Base-by-base conservation (phyloP, 805 yeast genomes). In the Lachancea waltii region DNA sequence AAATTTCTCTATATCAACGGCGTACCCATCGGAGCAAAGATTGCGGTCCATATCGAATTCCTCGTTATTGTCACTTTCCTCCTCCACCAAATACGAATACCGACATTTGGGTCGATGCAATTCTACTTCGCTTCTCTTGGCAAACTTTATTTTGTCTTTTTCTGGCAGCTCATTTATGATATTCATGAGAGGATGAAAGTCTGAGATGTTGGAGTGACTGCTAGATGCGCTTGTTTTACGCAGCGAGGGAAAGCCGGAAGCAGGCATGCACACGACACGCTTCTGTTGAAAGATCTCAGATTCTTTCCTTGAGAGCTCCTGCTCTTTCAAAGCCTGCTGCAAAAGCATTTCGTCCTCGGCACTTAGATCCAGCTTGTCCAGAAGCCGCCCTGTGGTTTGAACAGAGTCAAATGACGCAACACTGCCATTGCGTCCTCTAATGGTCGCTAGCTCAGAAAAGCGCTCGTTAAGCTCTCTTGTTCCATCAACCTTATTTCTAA, bases 31-130 rank as follows among this genome's bases (percentile, higher is more conserved):
- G 16, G 19, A 14, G 14, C 28, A 16, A 2, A 23, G 24, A 7
- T n/a, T 20, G 10, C 17, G 20, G 10, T 33, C 36, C 3, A 18
- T 9, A 25, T 8, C 36, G 9, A 13, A 27, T 13, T 33, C 24
- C n/a, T 33, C 36, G 9, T 41, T 47, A 11, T 35, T 36, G 18
- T 46, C 53, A 26, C 43, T 41, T 30, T 49, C 60, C 38, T 58
- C 64, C 39, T 57, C 63, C 3, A 50, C 63, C n/a, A 59, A 38
- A 32, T 59, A 59, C 1, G 64, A 59, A 34, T 51, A 59, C 21
- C 64, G 48, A 13, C 52, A 46, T 18, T 47, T 48, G 7, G 59
- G 46, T 15, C 49, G 45, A 42, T 58, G 60, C 23, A 56, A 54
- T 39, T 58, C 56, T 1, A 53, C 59, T n/a, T 44, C 47, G 10